A percentile compares a stretch with the other conserved stretches of the same genome.
Conservation (phyloP, 495 filamentous ascomycete genomes). For the Penicillium turbatum region DNA sequence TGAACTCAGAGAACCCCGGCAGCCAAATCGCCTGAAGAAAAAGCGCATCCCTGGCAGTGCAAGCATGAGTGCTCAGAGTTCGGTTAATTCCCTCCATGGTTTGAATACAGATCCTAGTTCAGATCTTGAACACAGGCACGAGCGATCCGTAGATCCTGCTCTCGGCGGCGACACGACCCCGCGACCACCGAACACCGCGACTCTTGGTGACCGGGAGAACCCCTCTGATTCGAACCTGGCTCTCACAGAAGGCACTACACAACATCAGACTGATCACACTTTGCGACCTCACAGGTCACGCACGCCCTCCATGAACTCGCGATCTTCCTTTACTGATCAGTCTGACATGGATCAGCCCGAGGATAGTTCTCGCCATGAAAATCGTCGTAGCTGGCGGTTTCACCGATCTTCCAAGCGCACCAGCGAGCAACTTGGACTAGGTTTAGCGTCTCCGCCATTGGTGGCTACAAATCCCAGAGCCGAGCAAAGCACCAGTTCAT, state of each 20-base stretch:
- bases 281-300: slow-evolving; percentile 61
- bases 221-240: slow-evolving; percentile 21
- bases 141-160: slow-evolving; percentile 16
- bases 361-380: slow-evolving; percentile 53
- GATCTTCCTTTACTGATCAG: slow-evolving; percentile 70
- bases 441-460: slow-evolving; percentile 45
- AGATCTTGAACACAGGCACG: slow-evolving; percentile 18
- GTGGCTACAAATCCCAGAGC: slow-evolving; percentile 60
- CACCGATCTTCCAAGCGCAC: slow-evolving; percentile 53
- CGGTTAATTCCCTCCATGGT: slow-evolving; percentile 64
- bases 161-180: slow-evolving; percentile 32
- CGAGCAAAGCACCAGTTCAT: slow-evolving; percentile 63
- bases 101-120: slow-evolving; percentile 26
- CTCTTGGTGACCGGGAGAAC: slow-evolving; percentile 19
- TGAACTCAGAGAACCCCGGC: slow-evolving; percentile 56
- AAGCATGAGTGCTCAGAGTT: slow-evolving; percentile 82
- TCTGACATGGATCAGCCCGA: slow-evolving; percentile 72
- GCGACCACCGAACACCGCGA: slow-evolving; percentile 25
- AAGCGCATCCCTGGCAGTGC: slow-evolving; percentile 68
- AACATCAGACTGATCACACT: slow-evolving; percentile 42
- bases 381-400: slow-evolving; percentile 65
- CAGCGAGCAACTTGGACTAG: slow-evolving; percentile 47
- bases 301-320: slow-evolving; percentile 63
- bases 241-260: slow-evolving; percentile 17
- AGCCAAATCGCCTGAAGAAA: slow-evolving; percentile 83